phyloP scores from a whole-genome alignment of 192 early-diverging fungal species.

The Backusella tuberculispora region DNA sequence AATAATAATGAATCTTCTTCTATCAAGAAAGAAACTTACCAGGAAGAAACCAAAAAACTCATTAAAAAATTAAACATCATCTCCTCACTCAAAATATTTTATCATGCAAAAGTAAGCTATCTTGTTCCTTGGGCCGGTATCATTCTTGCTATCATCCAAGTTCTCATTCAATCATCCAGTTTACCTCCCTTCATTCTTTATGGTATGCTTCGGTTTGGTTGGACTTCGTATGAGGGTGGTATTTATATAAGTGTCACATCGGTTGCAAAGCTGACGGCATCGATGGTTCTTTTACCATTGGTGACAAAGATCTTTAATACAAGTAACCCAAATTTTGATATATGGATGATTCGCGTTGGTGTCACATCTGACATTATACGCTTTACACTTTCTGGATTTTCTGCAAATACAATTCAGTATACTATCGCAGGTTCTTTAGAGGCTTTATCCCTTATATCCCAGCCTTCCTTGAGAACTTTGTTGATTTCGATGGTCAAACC shows the following conservation, averaged over 20 bases:
- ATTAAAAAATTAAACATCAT: slow-evolving; percentile 36
- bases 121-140: slow-evolving; percentile 18
- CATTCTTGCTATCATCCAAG: slow-evolving; percentile 24
- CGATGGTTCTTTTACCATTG: slow-evolving; percentile 41
- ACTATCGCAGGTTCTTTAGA: slow-evolving; percentile 27
- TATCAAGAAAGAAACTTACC: not conserved
- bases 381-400: slow-evolving; percentile 37
- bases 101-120: slow-evolving; percentile 14
- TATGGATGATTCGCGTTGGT: slow-evolving; percentile 52
- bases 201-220: slow-evolving; percentile 45
- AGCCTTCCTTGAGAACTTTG: slow-evolving; percentile 44
- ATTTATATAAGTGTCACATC: slow-evolving; percentile 34
- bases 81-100: slow-evolving; percentile 29
- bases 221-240: slow-evolving; percentile 49
- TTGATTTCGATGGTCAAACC: slow-evolving; percentile 51
- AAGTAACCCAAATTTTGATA: slow-evolving; percentile 39
- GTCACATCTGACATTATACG: slow-evolving; percentile 36
- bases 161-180: slow-evolving; percentile 17
- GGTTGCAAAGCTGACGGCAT: slow-evolving; percentile 27
- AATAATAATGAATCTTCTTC: not conserved
- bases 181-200: slow-evolving; percentile 40
- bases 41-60: not conserved
- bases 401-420: slow-evolving; percentile 20
- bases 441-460: slow-evolving; percentile 36
- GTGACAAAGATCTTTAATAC: slow-evolving; percentile 37